Evolutionary conservation across 495 filamentous ascomycete species (phyloP).

Genomic region (Penicillium odoratum): DNA sequence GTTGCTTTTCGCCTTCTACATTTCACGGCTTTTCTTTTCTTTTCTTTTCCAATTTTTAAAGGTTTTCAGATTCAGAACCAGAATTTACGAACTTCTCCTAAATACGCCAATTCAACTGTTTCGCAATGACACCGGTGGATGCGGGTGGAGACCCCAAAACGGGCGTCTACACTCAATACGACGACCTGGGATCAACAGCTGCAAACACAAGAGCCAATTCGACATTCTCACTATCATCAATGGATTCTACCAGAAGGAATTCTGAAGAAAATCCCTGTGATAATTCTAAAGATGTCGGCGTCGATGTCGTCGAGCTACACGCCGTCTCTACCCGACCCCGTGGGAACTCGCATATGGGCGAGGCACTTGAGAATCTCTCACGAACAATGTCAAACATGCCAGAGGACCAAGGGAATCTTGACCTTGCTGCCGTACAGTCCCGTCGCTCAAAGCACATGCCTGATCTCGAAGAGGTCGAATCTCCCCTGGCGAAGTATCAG

Average conservation of each 20-base stretch:
- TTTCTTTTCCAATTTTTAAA: background rate
- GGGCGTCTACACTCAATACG: slow-evolving; percentile 8
- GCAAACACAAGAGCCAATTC: slow-evolving; percentile 5
- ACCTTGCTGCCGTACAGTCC: slow-evolving; percentile 13
- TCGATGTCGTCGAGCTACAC: slow-evolving; percentile 7
- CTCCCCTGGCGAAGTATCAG: slow-evolving; percentile 10
- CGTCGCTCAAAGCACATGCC: slow-evolving; percentile 19
- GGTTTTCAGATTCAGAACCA: background rate
- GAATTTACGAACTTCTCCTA: background rate
- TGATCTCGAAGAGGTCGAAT: slow-evolving; percentile 19
- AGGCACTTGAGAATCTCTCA: slow-evolving; percentile 19
- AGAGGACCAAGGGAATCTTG: slow-evolving; percentile 6
- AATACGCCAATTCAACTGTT: background rate
- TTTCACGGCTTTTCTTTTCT: background rate
- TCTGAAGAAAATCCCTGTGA: background rate
- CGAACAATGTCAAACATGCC: slow-evolving; percentile 11
- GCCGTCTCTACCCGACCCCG: slow-evolving; percentile 13
- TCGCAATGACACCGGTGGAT: slow-evolving; percentile 3
- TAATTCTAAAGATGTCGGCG: slow-evolving; percentile 15
- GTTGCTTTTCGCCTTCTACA: too few relatives aligned
- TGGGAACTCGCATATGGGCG: slow-evolving; percentile 21
- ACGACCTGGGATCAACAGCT: slow-evolving; percentile 11
- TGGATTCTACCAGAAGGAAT: slow-evolving; percentile 10
- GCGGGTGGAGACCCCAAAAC: slow-evolving; percentile 5
- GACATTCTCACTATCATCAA: slow-evolving; percentile 7